Conservation (phyloP, 345 rosid genomes). For the Erodium maritimum region DNA sequence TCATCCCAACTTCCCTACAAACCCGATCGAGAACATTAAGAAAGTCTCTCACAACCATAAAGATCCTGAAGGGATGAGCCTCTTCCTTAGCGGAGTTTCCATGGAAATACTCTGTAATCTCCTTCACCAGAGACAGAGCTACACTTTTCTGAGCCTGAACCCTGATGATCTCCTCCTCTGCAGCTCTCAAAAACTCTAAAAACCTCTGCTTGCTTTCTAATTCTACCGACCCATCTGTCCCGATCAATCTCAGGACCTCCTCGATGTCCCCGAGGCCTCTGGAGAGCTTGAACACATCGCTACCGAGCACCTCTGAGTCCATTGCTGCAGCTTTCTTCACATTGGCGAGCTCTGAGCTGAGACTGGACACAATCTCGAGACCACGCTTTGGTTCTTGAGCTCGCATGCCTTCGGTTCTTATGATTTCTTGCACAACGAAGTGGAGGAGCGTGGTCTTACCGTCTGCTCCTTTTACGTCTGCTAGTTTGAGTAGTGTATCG, state of each 20-base stretch:
- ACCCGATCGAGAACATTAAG: conserved; percentile 74
- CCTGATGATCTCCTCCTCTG: conserved; percentile 70
- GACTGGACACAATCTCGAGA: conserved; percentile 84
- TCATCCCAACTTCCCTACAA: conserved; percentile 88
- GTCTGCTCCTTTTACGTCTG: conserved; percentile 87
- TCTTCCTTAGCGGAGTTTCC: conserved; percentile 99
- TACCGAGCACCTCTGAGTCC: conserved; percentile 82
- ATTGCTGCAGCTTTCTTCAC: conserved; percentile 97
- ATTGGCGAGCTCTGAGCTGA: conserved; percentile 57
- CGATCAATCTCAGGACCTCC: conserved; percentile 38
- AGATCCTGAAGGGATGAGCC: conserved; percentile 95
- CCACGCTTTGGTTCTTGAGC: conserved; percentile 65
- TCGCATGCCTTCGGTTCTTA: conserved; percentile 74
- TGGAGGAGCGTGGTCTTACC: conserved; percentile 95
- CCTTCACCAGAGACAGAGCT: conserved; percentile 77
- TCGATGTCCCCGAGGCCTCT: conserved; percentile 44
- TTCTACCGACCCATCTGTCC: conserved; percentile 25
- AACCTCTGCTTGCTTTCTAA: conserved; percentile 43
- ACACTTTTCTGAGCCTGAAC: conserved; percentile 90
- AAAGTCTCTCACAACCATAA: conserved; percentile 93
- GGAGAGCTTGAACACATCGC: conserved; percentile 77
- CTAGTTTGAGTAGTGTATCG: conserved; percentile 91
- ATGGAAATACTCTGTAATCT: conserved; percentile 94
- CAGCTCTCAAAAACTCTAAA: conserved; percentile 52
- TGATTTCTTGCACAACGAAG: conserved; percentile 94